phyloP scores from a whole-genome alignment of 2,329 filamentous ascomycete genomes.

The Graphilbum fragrans region DNA sequence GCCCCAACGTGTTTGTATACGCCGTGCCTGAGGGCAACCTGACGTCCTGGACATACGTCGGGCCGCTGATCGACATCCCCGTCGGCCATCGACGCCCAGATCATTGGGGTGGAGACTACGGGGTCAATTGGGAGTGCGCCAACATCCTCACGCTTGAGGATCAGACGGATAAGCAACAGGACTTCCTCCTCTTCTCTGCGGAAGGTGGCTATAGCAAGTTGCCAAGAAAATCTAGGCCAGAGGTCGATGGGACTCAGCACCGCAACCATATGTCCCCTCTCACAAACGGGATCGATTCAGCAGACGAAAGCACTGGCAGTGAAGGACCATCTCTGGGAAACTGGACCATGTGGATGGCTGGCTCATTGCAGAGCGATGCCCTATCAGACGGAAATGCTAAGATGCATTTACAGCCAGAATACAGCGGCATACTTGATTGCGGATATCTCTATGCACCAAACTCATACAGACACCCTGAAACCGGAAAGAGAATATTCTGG shows the following conservation, averaged over 20 bases:
- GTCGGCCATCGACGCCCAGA: not conserved
- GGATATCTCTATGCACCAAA: constrained; percentile 36
- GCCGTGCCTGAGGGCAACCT: constrained; percentile 24
- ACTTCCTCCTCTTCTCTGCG: constrained; percentile 30
- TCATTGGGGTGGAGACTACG: constrained; percentile 35
- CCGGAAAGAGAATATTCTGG: constrained; percentile 26
- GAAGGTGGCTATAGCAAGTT: constrained; percentile 15
- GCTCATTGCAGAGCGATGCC: constrained; percentile 8
- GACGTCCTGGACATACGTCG: constrained; percentile 30
- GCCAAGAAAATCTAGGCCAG: not conserved
- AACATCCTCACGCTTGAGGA: constrained; percentile 28
- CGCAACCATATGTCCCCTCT: no score
- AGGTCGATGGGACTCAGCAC: no score
- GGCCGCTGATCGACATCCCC: constrained; percentile 24
- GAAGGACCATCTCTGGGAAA: constrained; percentile 16
- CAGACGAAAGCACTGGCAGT: not conserved
- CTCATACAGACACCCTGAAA: constrained; percentile 31
- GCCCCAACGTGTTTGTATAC: constrained; percentile 35
- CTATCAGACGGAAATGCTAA: no score
- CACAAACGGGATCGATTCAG: no score
- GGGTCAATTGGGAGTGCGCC: constrained; percentile 37
- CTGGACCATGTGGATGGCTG: constrained; percentile 29
- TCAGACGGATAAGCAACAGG: not conserved
- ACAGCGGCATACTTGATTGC: constrained; percentile 33
- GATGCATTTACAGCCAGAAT: constrained; percentile 20